Percentiles rank a stretch among this genome's conserved stretches.
phyloP scores from a whole-genome alignment of 805 yeast genomes.

The Nakazawaea ambrosiae region DNA sequence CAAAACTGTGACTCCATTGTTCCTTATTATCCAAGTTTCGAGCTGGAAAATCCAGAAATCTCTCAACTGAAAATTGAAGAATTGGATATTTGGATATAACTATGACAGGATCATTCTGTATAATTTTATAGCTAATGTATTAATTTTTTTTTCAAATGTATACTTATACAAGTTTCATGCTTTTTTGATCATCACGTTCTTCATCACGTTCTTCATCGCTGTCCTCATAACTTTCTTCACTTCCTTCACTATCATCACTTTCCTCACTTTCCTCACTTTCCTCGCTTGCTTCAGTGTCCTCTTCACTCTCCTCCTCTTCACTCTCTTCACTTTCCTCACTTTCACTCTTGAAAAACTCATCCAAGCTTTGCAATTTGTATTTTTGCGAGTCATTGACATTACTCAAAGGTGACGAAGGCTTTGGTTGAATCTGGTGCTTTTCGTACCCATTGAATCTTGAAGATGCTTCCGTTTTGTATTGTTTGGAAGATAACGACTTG shows the following conservation, averaged over 20 bases:
- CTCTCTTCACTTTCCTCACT: constrained; percentile 18
- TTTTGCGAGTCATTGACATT: constrained; percentile 22
- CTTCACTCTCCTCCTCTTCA: constrained; percentile 23
- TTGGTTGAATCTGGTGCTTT: neutral
- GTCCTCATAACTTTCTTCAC: no score
- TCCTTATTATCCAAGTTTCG: constrained; percentile 72
- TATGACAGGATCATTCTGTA: no score
- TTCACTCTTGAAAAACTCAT: constrained; percentile 70
- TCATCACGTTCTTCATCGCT: constrained; percentile 24
- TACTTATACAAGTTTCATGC: no score
- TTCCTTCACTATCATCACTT: constrained; percentile 24
- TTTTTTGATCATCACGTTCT: no score
- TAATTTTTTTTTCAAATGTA: no score
- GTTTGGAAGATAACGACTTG: constrained; percentile 6
- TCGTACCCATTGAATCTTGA: constrained; percentile 3
- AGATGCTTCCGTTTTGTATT: neutral
- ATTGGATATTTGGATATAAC: constrained; percentile 34
- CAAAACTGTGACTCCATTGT: constrained; percentile 70
- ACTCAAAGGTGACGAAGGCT: neutral
- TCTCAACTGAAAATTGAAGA: constrained; percentile 28
- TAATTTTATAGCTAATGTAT: neutral
- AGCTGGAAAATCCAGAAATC: constrained; percentile 18
- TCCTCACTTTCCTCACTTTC: constrained; percentile 20
- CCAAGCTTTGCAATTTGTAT: constrained; percentile 69
- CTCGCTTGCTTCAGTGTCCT: constrained; percentile 21